Base-by-base conservation (phyloP, 1,284 basidiomycete genomes). In the Leccinum cinnamomeum region DNA sequence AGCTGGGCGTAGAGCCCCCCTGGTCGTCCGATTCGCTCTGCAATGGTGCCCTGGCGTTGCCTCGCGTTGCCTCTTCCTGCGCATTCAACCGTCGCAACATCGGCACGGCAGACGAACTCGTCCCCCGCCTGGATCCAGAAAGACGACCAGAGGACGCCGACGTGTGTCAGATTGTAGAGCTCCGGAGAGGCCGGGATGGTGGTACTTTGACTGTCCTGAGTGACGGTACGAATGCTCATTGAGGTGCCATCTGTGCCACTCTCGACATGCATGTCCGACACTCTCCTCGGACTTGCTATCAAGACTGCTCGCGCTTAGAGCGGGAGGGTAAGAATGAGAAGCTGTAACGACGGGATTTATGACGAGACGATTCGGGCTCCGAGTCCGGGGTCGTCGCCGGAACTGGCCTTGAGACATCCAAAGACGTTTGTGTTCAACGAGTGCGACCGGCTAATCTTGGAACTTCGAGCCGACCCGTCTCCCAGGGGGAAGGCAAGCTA, bases 291-390 rank as follows among this genome's bases (percentile, higher is more conserved):
- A 46, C n/a, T 35, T 2, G 11, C 37, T 48, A 35, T 58, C 53
- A 5, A 59, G 53, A 18, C 8, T 30, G 14, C n/a, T 62, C 64
- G 33, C 59, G 72, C 14, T 64, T 72, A 28, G 60, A 35, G 23
- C 59, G 69, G 10, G 58, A 44, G 3, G 71, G n/a, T 4, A 75
- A 41, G 6, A 75, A 71, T 7, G 69, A 72, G 61, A 72, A 75
- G 3, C 70, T 75, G 33, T 59, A 65, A 55, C 72, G 58, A n/a
- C 62, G 71, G 11, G 54, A 2, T 59, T 59, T 70, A 12, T 59
- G 67, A 57, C 58, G 53, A 14, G 60, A 16, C 1, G 53, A 23
- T 48, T 54, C 14, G 11, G 18, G 39, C 3, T 63, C 60, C 2
- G 57, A 33, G 23, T 28, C n/a, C 1, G 58, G 16, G 18, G 28